Evolutionary conservation across 2,329 filamentous ascomycete species (phyloP).

Genomic region (Nemania sp.): DNA sequence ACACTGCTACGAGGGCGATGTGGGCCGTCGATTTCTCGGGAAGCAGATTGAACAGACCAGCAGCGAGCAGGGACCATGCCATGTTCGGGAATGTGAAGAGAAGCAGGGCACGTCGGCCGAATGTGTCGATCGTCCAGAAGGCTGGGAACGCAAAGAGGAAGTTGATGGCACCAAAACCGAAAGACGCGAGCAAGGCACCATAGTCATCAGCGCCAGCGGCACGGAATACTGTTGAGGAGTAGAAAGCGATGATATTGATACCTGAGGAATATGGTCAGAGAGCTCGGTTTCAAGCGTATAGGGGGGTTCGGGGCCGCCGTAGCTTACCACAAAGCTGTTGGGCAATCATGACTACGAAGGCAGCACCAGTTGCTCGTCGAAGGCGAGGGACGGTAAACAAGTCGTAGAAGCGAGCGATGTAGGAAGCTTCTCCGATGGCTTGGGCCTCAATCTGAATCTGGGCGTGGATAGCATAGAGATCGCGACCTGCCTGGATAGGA

Average conservation of each 20-base stretch:
- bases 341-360: constrained; percentile 78
- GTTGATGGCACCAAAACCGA: constrained; percentile 68
- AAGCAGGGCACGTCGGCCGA: constrained; percentile 62
- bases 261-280: constrained; percentile 15
- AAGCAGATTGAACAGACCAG: constrained; percentile 61
- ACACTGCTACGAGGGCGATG: constrained; percentile 56
- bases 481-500: constrained; percentile 60
- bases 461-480: constrained; percentile 66
- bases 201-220: constrained; percentile 59
- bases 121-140: constrained; percentile 68
- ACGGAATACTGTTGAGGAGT: constrained; percentile 65
- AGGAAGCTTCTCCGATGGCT: constrained; percentile 55
- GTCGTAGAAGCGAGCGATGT: constrained; percentile 64
- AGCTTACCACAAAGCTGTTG: constrained; percentile 65
- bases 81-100: constrained; percentile 69
- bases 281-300: background rate
- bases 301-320: background rate
- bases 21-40: constrained; percentile 28
- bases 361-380: constrained; percentile 72
- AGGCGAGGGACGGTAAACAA: constrained; percentile 70
- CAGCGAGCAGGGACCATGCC: constrained; percentile 68
- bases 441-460: constrained; percentile 64
- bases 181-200: constrained; percentile 62
- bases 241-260: constrained; percentile 76
- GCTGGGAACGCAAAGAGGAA: constrained; percentile 66